Base-by-base conservation (phyloP, 176 grass and related monocot species). In the Triticum aestivum region DNA sequence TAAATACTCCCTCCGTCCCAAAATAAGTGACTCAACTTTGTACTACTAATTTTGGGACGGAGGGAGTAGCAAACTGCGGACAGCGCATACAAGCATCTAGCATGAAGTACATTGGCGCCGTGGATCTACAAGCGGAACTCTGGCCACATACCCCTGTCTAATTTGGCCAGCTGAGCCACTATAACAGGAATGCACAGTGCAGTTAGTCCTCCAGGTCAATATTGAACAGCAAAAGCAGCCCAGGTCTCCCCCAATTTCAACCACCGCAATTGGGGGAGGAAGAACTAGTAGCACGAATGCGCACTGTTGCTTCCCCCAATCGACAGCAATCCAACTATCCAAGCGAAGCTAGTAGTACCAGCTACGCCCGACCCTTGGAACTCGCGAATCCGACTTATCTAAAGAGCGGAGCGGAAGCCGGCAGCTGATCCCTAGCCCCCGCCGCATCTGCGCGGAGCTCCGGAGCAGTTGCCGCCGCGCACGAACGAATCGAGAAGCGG, bases 361-460 rank as follows among this genome's bases (percentile, higher is more conserved):
- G 2, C 30, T 30, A 30, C 30, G 30, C 30, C 30, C 30, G 30
- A 30, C 30, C 30, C 30, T 30, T 30, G 30, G 30, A 30, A 30
- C 30, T 30, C 30, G 30, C 30, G 30, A 30, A 30, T 30, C 30
- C 30, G 2, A 30, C 30, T 30, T 30, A 30, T 30, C 30, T 2
- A 2, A 3, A 32, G 23, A 65, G 49, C 5, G 61, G 21, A 29
- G 15, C 14, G 61, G 77, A 77, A 58, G 69, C 17, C 45, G 10
- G 72, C 26, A 42, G 78, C 6, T 3, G 64, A 64, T 37, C 65
- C 79, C 27, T 83, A 75, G 56, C n/a, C 61, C 2, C 59, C 38
- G 82, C 72, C 37, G 82, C 76, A 75, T 69, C 65, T 72, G 42
- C 33, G 5, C 20, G 11, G 20, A 75, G 23, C 75, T 82, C 23